These are phyloP conservation scores for Leptodermis oblonga DNA, from an alignment of 257 asterid species.

Conservation along the genomic window DNA sequence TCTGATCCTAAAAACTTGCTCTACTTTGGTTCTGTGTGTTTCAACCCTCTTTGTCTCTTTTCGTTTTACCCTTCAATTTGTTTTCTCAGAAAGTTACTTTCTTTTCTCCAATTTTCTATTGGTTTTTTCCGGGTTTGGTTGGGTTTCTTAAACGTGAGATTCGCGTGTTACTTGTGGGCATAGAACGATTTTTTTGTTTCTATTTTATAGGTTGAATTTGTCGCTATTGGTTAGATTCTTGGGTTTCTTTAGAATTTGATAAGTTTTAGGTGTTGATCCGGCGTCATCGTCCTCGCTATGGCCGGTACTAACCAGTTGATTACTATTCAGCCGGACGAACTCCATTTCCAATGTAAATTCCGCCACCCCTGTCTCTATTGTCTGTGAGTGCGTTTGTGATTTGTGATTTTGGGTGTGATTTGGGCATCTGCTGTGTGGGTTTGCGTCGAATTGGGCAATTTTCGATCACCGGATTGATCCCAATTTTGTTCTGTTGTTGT, in stretches of 20 bases:
- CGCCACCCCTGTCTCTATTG: background rate
- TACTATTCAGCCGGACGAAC: conserved; percentile 65
- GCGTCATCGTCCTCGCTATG: conserved; percentile 33
- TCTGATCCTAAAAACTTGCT: conserved; percentile 18
- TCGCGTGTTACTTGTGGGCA: background rate
- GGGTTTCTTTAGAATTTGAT: background rate
- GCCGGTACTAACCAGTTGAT: conserved; percentile 47
- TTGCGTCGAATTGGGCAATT: background rate
- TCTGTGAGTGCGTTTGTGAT: background rate
- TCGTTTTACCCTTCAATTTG: too few species aligned
- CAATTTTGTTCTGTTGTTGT: too few species aligned
- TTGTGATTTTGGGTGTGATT: background rate
- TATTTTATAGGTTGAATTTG: background rate
- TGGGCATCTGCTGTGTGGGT: background rate
- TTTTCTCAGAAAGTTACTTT: background rate
- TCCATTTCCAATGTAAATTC: conserved; percentile 59
- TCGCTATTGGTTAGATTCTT: background rate
- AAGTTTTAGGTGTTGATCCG: conserved; percentile 14
- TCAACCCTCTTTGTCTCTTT: background rate
- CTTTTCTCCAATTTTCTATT: background rate
- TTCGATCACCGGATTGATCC: background rate
- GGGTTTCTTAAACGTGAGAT: background rate
- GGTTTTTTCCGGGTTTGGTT: background rate
- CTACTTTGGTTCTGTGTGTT: too few species aligned
- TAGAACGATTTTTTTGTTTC: background rate